Conservation (phyloP, 805 yeast species). For the Hemisphaericaspora nanyangensis region DNA sequence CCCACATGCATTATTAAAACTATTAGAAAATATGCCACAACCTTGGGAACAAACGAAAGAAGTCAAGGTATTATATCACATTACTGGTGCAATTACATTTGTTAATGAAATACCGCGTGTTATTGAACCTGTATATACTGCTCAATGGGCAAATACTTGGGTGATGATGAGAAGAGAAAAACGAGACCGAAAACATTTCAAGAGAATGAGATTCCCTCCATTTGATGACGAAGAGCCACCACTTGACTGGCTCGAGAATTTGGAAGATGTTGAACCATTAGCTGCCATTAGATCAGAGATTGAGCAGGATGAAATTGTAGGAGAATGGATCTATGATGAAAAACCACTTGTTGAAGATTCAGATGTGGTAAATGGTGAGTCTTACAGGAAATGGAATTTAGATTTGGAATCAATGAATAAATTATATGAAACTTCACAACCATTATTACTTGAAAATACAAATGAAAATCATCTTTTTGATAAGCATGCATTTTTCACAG, state of each 20-base stretch:
- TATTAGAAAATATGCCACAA: conserved; percentile 94
- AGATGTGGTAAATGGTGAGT: conserved; percentile 64
- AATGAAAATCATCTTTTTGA: conserved; percentile 73
- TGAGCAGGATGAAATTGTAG: conserved; percentile 56
- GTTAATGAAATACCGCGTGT: conserved; percentile 91
- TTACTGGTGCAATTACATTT: conserved; percentile 91
- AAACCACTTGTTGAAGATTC: conserved; percentile 63
- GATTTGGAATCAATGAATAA: conserved; percentile 59
- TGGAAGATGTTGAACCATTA: conserved; percentile 66
- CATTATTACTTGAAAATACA: conserved; percentile 63
- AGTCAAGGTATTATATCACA: conserved; percentile 85
- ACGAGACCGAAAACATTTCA: conserved; percentile 83
- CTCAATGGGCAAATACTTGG: conserved; percentile 97
- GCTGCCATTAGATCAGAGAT: conserved; percentile 71
- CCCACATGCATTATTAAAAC: conserved; percentile 91
- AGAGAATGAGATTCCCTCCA: conserved; percentile 90
- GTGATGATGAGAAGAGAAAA: conserved; percentile 90
- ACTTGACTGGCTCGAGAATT: conserved; percentile 72
- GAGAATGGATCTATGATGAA: conserved; percentile 79
- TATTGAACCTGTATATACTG: conserved; percentile 82
- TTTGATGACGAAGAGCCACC: conserved; percentile 98
- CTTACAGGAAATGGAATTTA: conserved; percentile 71
- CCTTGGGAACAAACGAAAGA: conserved; percentile 93
- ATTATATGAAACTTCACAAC: conserved; percentile 65
- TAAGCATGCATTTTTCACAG: conserved; percentile 76